Conservation (phyloP, 1,284 basidiomycete species). For the Trametes hirsuta region DNA sequence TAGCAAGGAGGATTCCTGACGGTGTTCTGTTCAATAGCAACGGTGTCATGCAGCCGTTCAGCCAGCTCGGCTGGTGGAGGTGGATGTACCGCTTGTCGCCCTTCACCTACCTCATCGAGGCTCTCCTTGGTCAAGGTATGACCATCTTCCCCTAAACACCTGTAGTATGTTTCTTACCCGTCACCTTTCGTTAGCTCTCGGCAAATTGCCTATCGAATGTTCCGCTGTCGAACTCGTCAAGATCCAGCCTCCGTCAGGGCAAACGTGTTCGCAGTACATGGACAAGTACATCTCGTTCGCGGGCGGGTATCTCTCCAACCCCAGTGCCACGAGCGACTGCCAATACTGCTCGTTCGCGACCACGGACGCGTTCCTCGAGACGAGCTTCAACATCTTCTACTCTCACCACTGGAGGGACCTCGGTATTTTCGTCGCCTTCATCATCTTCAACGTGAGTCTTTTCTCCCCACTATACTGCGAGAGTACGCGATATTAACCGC, state of each 20-base stretch:
- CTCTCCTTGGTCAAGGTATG: conserved; percentile 52
- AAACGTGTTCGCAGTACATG: conserved; percentile 66
- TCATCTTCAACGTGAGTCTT: conserved; percentile 58
- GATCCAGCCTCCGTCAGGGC: conserved; percentile 60
- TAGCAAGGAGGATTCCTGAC: neutral
- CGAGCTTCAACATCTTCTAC: conserved; percentile 59
- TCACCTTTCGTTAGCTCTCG: conserved; percentile 29
- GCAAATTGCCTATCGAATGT: conserved; percentile 51
- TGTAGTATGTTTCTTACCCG: neutral
- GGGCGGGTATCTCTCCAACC: conserved; percentile 73
- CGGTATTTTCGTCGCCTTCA: conserved; percentile 66
- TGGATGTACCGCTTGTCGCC: conserved; percentile 86
- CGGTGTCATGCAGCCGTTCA: conserved; percentile 68
- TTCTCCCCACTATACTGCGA: neutral
- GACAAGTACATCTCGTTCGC: conserved; percentile 52
- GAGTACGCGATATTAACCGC: neutral
- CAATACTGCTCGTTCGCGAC: conserved; percentile 55
- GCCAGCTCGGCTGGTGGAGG: conserved; percentile 75
- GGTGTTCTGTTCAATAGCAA: conserved; percentile 42
- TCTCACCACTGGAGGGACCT: conserved; percentile 63
- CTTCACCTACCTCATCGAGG: conserved; percentile 72
- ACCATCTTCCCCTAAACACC: neutral
- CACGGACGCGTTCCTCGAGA: conserved; percentile 60
- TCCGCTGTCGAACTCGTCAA: conserved; percentile 45
- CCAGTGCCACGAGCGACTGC: conserved; percentile 53